Evolutionary conservation across 176 grass and related monocot species (phyloP).

Genomic region (Cenchrus purpureus): DNA sequence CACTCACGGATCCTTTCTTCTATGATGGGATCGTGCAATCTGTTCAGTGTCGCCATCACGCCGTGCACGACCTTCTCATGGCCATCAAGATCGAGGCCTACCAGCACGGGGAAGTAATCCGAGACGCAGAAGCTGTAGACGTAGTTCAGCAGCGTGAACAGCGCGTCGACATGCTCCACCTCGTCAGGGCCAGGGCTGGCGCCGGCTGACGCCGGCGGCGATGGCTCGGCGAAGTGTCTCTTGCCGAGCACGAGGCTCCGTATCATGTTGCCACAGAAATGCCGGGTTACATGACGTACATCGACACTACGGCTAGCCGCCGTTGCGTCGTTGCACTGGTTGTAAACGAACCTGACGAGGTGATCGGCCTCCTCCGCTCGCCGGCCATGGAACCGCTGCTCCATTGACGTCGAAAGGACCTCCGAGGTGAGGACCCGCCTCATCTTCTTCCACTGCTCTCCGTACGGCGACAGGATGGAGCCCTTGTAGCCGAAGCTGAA

Average conservation of each 20-base stretch:
- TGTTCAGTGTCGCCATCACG: neutral
- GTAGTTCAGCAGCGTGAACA: neutral
- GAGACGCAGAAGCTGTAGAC: conserved; percentile 24
- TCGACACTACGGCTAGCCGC: neutral
- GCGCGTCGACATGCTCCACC: conserved; percentile 24
- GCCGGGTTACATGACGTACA: neutral
- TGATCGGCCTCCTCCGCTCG: conserved; percentile 48
- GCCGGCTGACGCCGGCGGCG: too few species aligned
- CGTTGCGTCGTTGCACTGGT: neutral
- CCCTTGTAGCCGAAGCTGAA: conserved; percentile 23
- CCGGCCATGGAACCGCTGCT: neutral
- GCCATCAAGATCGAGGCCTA: conserved; percentile 37
- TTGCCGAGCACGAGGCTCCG: conserved; percentile 31
- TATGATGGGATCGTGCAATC: conserved; percentile 42
- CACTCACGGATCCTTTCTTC: conserved; percentile 4
- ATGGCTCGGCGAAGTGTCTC: conserved; percentile 24
- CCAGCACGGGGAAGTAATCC: conserved; percentile 39
- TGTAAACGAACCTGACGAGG: conserved; percentile 16
- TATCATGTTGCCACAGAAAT: conserved; percentile 45
- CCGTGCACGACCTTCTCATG: conserved; percentile 31
- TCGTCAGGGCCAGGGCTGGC: conserved; percentile 4
- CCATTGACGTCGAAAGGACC: neutral
- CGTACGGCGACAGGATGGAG: neutral
- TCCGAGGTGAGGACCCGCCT: conserved; percentile 38
- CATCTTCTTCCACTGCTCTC: conserved; percentile 66